These are phyloP conservation scores for Serendipita sp. DNA, from an alignment of 768 basidiomycete genomes.

Conservation along the genomic window DNA sequence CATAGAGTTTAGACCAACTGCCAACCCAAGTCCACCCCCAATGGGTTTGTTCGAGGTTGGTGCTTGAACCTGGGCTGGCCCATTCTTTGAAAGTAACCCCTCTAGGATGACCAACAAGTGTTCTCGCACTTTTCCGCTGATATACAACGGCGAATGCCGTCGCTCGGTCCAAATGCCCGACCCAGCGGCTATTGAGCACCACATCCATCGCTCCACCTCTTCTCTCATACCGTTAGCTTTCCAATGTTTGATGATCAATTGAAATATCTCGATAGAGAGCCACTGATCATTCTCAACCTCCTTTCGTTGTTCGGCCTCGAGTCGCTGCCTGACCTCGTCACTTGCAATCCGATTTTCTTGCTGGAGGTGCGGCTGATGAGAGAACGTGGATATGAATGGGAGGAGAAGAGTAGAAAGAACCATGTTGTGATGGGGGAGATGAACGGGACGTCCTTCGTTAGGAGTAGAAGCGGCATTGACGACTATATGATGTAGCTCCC, in stretches of 20 bases:
- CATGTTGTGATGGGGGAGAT: background rate
- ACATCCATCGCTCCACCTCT: constrained; percentile 45
- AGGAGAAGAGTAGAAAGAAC: background rate
- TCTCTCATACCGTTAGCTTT: constrained; percentile 18
- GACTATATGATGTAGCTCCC: background rate
- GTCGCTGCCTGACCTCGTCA: background rate
- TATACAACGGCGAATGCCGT: constrained; percentile 6
- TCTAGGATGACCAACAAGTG: constrained; percentile 12
- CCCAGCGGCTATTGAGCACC: constrained; percentile 53
- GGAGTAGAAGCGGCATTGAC: background rate
- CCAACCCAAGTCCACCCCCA: constrained; percentile 32
- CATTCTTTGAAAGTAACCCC: constrained; percentile 25
- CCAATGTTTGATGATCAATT: constrained; percentile 44
- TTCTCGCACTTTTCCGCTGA: constrained; percentile 34
- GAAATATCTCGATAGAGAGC: constrained; percentile 45
- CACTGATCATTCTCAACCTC: constrained; percentile 35
- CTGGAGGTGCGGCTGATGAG: background rate
- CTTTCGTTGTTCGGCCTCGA: background rate
- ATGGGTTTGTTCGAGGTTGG: constrained; percentile 15
- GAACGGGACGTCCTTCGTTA: background rate
- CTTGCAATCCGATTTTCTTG: background rate
- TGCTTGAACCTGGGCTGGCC: too few relatives aligned
- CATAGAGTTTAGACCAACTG: constrained; percentile 26
- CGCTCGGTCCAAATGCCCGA: constrained; percentile 27
- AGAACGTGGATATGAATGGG: background rate